These are phyloP conservation scores for Pestalotiopsis fici DNA, from an alignment of 2,329 filamentous ascomycete genomes.

Conservation along the genomic window DNA sequence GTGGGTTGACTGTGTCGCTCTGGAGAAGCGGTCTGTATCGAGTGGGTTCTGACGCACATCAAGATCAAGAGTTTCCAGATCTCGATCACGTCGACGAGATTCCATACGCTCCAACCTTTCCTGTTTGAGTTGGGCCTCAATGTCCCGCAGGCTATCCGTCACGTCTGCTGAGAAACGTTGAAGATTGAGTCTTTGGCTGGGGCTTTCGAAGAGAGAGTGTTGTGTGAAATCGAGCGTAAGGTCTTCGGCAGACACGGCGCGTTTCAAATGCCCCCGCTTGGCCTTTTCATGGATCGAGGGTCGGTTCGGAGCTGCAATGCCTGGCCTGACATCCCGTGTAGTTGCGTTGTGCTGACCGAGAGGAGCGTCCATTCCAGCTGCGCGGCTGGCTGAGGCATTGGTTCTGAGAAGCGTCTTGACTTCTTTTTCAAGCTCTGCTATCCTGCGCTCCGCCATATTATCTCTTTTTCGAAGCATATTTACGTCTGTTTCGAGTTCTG, in stretches of 20 bases:
- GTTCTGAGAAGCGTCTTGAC: constrained; percentile 41
- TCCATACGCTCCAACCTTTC: constrained; percentile 20
- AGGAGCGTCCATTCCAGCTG: constrained; percentile 13
- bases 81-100: constrained; percentile 16
- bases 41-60: not conserved
- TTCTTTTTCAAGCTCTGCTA: constrained; percentile 56
- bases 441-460: constrained; percentile 36
- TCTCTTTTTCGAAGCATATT: constrained; percentile 39
- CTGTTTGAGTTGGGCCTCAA: constrained; percentile 24
- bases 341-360: constrained; percentile 19
- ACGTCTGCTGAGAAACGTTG: constrained; percentile 19
- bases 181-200: constrained; percentile 3
- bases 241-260: constrained; percentile 26
- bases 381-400: constrained; percentile 13
- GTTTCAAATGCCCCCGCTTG: constrained; percentile 14
- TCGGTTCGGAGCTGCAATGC: constrained; percentile 23
- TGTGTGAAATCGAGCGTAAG: constrained; percentile 26
- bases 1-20: constrained; percentile 11
- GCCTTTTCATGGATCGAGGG: constrained; percentile 20
- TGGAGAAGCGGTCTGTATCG: constrained; percentile 8
- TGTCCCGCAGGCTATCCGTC: constrained; percentile 29
- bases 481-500: constrained; percentile 55
- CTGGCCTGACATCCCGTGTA: constrained; percentile 24
- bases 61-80: constrained; percentile 16
- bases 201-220: constrained; percentile 20